phyloP scores from a whole-genome alignment of 148 eudicot species.

The Cornus florida region DNA sequence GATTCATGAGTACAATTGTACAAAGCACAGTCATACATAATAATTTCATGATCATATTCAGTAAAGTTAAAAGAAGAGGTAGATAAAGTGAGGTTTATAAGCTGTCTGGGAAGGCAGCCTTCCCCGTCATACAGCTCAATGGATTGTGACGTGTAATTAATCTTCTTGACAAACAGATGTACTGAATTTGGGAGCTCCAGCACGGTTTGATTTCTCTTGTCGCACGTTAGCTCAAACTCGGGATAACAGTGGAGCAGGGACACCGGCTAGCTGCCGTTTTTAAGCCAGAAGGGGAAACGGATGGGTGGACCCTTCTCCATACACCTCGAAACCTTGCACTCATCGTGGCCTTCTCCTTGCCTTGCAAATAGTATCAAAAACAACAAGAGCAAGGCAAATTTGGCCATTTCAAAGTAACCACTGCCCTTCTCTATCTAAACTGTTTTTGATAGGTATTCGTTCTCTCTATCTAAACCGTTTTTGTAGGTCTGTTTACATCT shows the following conservation, averaged over 20 bases:
- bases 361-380: not conserved
- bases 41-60: too few relatives aligned
- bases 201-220: not conserved
- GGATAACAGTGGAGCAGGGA: conserved; percentile 15
- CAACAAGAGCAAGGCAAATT: too few relatives aligned
- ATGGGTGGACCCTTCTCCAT: conserved; percentile 12
- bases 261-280: conserved; percentile 9
- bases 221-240: conserved; percentile 28
- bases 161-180: not conserved
- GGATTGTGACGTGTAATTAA: not conserved
- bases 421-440: too few relatives aligned
- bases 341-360: conserved; percentile 1
- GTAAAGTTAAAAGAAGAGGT: not conserved
- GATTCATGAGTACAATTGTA: not conserved
- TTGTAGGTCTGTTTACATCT: too few relatives aligned
- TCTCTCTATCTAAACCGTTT: too few relatives aligned
- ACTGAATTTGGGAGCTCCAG: not conserved
- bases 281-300: conserved; percentile 34
- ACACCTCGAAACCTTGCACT: conserved; percentile 15
- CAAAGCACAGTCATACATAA: not conserved
- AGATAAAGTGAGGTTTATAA: not conserved
- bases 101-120: conserved; percentile 8
- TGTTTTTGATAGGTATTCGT: too few relatives aligned
- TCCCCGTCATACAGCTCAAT: not conserved
- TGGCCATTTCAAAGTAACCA: not conserved